Evolutionary conservation across 2,329 filamentous ascomycete genomes (phyloP).

Genomic region (Xylaria sp.): DNA sequence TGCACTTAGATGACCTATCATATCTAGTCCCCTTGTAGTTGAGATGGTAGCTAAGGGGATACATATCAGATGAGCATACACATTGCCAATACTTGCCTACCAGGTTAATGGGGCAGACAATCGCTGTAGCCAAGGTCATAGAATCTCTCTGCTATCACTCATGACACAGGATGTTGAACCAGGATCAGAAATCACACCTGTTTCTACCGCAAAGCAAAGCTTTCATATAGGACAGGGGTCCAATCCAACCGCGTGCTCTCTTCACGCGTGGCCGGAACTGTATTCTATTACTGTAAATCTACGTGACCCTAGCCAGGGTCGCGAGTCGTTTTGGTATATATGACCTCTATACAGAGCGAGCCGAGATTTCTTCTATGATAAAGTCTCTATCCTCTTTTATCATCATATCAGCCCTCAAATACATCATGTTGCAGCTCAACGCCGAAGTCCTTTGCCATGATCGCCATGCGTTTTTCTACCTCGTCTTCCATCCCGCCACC

Average conservation of each 20-base stretch:
- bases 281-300: slow-evolving; percentile 31
- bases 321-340: slow-evolving; percentile 17
- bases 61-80: too few relatives aligned
- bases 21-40: too few relatives aligned
- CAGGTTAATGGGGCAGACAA: neutral
- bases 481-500: slow-evolving; percentile 94
- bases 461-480: slow-evolving; percentile 86
- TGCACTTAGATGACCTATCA: neutral
- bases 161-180: too few relatives aligned
- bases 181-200: neutral
- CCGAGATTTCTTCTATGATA: slow-evolving; percentile 37
- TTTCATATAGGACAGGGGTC: slow-evolving; percentile 12
- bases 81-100: neutral
- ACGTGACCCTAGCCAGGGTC: slow-evolving; percentile 26
- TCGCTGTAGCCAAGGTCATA: neutral
- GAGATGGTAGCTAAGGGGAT: too few relatives aligned
- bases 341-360: slow-evolving; percentile 29
- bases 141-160: neutral
- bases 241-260: slow-evolving; percentile 1
- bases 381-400: slow-evolving; percentile 16
- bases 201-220: neutral
- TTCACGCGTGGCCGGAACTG: slow-evolving; percentile 6
- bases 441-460: slow-evolving; percentile 89
- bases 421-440: slow-evolving; percentile 89
- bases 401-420: slow-evolving; percentile 79